A percentile compares a stretch with the other conserved stretches of the same genome.
These are phyloP conservation scores for Antrodiella citrinella DNA, from an alignment of 768 basidiomycete genomes.

Conservation along the genomic window DNA sequence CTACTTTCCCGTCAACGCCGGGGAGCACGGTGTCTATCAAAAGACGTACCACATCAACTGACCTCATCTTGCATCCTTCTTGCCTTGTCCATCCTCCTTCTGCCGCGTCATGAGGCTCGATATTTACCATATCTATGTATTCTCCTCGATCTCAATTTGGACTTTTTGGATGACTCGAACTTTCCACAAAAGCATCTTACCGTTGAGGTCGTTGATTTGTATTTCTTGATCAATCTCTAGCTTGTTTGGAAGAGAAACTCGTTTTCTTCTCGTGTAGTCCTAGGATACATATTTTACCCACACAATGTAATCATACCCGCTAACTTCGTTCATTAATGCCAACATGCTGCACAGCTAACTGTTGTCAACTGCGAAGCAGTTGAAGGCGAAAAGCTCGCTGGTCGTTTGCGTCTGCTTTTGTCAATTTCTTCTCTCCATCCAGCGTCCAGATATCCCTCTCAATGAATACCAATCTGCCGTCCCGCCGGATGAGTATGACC, in stretches of 20 bases:
- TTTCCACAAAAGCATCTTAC: background rate
- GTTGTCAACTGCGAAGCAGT: conserved; percentile 5
- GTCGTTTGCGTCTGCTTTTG: conserved; percentile 10
- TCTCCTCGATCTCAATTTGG: background rate
- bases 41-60: conserved; percentile 21
- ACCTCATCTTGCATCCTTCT: background rate
- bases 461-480: conserved; percentile 53
- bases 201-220: background rate
- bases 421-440: conserved; percentile 19
- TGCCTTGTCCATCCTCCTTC: conserved; percentile 3
- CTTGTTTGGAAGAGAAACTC: background rate
- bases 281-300: background rate
- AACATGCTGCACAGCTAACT: background rate
- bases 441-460: conserved; percentile 64
- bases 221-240: background rate
- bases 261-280: background rate
- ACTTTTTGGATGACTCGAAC: background rate
- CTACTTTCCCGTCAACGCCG: conserved; percentile 52
- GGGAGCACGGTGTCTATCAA: conserved; percentile 23
- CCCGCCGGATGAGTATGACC: conserved; percentile 52
- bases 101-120: conserved; percentile 5
- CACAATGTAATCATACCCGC: background rate
- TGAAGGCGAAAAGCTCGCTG: conserved; percentile 19
- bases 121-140: background rate
- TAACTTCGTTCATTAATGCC: conserved; percentile 9